Base-by-base conservation (phyloP, 177 flowering plant species). In the Vitis hybrid region DNA sequence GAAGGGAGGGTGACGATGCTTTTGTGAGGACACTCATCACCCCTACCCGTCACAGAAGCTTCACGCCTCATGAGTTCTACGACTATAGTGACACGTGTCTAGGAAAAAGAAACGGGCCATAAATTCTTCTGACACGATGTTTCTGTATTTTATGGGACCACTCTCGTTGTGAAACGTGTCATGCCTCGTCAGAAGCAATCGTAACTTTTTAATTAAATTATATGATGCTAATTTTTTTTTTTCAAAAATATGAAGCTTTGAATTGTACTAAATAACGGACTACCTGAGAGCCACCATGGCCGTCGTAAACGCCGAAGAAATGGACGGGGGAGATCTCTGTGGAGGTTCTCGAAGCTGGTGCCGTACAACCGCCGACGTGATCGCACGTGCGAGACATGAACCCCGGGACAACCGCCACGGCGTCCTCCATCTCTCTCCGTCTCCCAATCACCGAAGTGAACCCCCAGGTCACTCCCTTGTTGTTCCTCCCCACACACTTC, bases 211-310 rank as follows among this genome's bases (percentile, higher is more conserved):
- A 7, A 40, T 7, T 40, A 40, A 40, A 40, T 40, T 40, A n/a
- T 9, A 11, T 19, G 21, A 10, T 15, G 60, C 4, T 58, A 58
- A 19, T 58, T 58, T n/a, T 58, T n/a, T 19, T 27, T n/a, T 58
- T 58, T 1, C 3, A n/a, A 46, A 27, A 18, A 48, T 40, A 40
- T 40, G 8, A 40, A 40, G 48, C 48, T 30, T 52, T 51, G 14
- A 6, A 2, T 2, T 52, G 46, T 2, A 56, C 16, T 11, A 11
- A 50, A 15, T 35, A 21, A 15, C 30, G 4, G 48, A 1, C 11
- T 70, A 90, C 96, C 93, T 90, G 91, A 67, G 87, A 77, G 55
- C 96, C 96, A 11, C 96, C 95, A 40, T 90, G 95, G 16, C 96
- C 96, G 61, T 90, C 96, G 76, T 82, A 90, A 15, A 90, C 93